These are phyloP conservation scores for Coemansia sp. DNA, from an alignment of 192 early-diverging fungal species.

Conservation along the genomic window DNA sequence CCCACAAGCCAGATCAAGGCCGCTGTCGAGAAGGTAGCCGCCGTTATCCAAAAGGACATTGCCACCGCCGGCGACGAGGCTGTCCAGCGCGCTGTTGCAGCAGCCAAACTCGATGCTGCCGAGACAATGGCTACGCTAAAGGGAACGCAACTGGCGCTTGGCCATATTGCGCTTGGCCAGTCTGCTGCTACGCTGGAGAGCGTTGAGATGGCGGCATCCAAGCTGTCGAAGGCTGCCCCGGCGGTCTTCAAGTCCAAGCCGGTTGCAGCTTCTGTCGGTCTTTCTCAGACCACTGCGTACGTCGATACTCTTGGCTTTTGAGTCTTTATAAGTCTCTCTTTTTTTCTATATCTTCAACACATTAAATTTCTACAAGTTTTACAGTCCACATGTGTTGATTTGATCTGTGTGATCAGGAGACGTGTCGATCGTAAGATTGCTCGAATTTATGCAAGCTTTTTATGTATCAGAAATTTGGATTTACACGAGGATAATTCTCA, in stretches of 20 bases:
- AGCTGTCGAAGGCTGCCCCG: slow-evolving; percentile 20
- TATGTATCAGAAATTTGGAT: too few relatives aligned
- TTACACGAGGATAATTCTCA: too few relatives aligned
- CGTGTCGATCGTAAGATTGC: too few relatives aligned
- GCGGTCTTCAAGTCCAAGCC: slow-evolving; percentile 41
- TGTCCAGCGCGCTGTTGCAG: slow-evolving; percentile 62
- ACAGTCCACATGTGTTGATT: neutral
- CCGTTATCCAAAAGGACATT: slow-evolving; percentile 59
- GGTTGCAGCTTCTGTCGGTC: slow-evolving; percentile 37
- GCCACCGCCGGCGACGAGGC: slow-evolving; percentile 56
- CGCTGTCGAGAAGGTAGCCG: slow-evolving; percentile 64
- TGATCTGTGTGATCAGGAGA: neutral
- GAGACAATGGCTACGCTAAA: slow-evolving; percentile 22
- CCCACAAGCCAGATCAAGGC: slow-evolving; percentile 57
- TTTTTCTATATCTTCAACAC: neutral
- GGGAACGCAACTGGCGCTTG: slow-evolving; percentile 17
- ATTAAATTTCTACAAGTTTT: neutral
- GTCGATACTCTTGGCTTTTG: slow-evolving; percentile 56
- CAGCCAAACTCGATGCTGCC: slow-evolving; percentile 30
- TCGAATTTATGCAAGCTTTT: too few relatives aligned
- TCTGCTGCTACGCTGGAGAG: slow-evolving; percentile 22
- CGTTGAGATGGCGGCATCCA: slow-evolving; percentile 21
- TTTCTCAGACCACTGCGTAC: slow-evolving; percentile 48
- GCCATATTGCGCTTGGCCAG: slow-evolving; percentile 27
- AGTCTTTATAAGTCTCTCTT: neutral